phyloP scores from a whole-genome alignment of 2,329 filamentous ascomycete genomes.

The Cercospora sojina region DNA sequence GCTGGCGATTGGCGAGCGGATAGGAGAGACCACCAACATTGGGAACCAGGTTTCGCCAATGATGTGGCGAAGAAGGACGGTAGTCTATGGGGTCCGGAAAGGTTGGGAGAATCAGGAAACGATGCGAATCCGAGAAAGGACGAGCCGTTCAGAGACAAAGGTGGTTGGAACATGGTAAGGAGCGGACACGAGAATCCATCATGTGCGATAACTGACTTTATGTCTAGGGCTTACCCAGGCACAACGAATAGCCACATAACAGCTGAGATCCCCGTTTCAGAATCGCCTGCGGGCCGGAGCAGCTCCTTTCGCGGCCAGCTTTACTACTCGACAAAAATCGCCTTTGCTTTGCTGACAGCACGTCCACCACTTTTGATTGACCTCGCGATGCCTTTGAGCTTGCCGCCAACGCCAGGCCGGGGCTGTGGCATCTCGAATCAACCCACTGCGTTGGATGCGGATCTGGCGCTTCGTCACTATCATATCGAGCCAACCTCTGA shows the following conservation, averaged over 20 bases:
- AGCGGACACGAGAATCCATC: not conserved
- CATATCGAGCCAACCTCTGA: not conserved
- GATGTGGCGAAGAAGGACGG: conserved; percentile 8
- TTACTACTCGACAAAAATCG: not conserved
- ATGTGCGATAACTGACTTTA: not conserved
- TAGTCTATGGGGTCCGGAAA: conserved; percentile 8
- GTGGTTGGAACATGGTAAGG: conserved; percentile 10
- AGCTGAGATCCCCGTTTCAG: not conserved
- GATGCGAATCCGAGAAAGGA: conserved; percentile 3
- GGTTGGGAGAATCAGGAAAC: not conserved
- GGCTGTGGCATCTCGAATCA: not conserved
- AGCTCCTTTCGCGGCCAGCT: not conserved
- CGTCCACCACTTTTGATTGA: not conserved
- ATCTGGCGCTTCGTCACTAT: not conserved
- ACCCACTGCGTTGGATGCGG: not conserved
- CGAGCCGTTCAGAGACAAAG: not conserved
- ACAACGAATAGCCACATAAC: not conserved
- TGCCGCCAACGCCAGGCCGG: not conserved
- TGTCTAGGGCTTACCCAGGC: not conserved
- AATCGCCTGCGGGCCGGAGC: not conserved
- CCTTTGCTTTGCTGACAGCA: not conserved
- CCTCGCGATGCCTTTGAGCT: not conserved
- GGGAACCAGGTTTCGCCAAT: conserved; percentile 16
- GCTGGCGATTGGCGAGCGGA: conserved; percentile 3
- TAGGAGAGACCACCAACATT: conserved; percentile 3